phyloP scores from a whole-genome alignment of 306 rosid genomes.

The Glycine tomentella region DNA sequence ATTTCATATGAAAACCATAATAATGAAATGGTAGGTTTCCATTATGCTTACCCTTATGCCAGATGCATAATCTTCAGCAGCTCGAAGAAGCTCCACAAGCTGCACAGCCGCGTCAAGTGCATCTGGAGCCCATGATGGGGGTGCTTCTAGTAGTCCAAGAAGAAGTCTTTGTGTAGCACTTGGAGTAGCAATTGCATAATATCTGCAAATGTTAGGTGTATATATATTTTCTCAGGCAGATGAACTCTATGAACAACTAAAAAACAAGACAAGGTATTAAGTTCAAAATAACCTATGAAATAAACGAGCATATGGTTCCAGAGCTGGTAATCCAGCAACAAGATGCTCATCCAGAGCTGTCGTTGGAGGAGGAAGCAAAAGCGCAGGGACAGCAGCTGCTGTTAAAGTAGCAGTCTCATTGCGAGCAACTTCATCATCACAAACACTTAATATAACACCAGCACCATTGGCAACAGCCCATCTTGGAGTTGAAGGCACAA shows the following conservation, averaged over 20 bases:
- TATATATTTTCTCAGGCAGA: conserved; percentile 12
- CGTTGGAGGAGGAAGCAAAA: conserved; percentile 98
- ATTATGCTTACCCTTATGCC: conserved; percentile 88
- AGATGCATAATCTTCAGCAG: conserved; percentile 99
- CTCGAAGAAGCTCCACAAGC: conserved; percentile 98
- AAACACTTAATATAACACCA: conserved; percentile 96
- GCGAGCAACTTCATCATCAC: conserved; percentile 97
- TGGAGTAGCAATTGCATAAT: conserved; percentile 99
- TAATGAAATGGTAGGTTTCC: background rate
- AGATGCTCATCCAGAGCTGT: conserved; percentile 97
- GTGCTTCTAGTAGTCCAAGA: conserved; percentile 97
- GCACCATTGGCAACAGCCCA: conserved; percentile 99
- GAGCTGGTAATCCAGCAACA: conserved; percentile 98
- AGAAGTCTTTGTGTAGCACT: conserved; percentile 99
- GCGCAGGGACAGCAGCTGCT: conserved; percentile 96
- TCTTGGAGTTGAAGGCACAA: conserved; percentile 90
- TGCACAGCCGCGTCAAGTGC: conserved; percentile 99
- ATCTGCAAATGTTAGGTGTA: conserved; percentile 59
- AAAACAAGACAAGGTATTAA: conserved; percentile 25
- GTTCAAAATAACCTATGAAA: conserved; percentile 81
- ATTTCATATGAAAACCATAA: background rate
- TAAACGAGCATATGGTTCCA: conserved; percentile 97
- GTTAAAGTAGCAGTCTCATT: conserved; percentile 96
- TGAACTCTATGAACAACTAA: conserved; percentile 29
- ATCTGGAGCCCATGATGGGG: conserved; percentile 99